Evolutionary conservation across 495 filamentous ascomycete species (phyloP).

Genomic region (Echria macrotheca): DNA sequence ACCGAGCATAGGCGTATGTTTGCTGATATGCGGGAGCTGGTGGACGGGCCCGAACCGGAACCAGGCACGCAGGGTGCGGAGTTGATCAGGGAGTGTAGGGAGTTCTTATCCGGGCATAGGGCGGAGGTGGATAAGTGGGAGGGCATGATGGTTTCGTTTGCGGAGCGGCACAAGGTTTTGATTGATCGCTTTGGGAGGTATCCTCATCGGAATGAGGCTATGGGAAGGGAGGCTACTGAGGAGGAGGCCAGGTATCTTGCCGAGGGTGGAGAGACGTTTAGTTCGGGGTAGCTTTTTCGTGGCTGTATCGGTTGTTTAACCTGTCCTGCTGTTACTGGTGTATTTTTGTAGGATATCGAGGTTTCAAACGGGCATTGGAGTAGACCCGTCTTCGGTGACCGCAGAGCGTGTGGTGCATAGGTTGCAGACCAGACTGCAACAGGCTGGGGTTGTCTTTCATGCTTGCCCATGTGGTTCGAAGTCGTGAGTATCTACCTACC

Average conservation of each 20-base stretch:
- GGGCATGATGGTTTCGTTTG: neutral
- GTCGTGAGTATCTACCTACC: too few relatives aligned
- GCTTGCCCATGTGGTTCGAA: too few relatives aligned
- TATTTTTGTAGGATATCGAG: too few relatives aligned
- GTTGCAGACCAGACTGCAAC: too few relatives aligned
- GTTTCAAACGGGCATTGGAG: too few relatives aligned
- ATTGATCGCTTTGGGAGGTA: constrained; percentile 26
- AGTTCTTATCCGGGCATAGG: neutral
- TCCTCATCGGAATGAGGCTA: constrained; percentile 24
- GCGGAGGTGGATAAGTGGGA: neutral
- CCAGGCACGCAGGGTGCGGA: neutral
- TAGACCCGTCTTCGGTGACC: too few relatives aligned
- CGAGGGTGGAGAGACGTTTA: constrained; percentile 14
- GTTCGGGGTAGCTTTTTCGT: neutral
- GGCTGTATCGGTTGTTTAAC: too few relatives aligned
- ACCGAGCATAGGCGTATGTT: constrained; percentile 5
- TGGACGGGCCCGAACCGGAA: neutral
- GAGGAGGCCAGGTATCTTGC: constrained; percentile 19
- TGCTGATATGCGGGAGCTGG: constrained; percentile 4
- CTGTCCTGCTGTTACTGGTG: too few relatives aligned
- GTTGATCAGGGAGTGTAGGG: neutral
- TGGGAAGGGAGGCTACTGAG: constrained; percentile 21
- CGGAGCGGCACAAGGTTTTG: constrained; percentile 8
- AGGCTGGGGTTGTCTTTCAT: too few relatives aligned
- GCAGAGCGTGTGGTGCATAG: too few relatives aligned